These are phyloP conservation scores for Poa annua DNA, from an alignment of 176 grass and related monocot genomes.

Conservation along the genomic window DNA sequence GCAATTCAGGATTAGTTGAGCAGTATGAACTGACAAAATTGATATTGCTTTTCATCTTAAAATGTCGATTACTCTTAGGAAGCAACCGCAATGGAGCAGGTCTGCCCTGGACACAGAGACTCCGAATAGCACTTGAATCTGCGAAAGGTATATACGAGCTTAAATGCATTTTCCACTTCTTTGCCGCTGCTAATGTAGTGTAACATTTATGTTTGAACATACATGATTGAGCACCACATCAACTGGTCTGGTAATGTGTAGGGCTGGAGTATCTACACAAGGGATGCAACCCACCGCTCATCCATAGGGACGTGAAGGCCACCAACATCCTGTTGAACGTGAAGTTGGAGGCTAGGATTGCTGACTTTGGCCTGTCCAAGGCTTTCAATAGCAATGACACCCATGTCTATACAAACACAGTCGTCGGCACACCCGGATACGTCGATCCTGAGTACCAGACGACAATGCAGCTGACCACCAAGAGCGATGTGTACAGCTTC, in stretches of 20 bases:
- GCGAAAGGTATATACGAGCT: neutral
- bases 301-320: constrained; percentile 67
- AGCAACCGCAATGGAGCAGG: neutral
- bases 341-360: neutral
- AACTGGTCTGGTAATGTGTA: neutral
- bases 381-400: neutral
- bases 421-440: neutral
- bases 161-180: neutral
- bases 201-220: neutral
- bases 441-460: neutral
- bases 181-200: neutral
- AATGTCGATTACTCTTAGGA: constrained; percentile 2
- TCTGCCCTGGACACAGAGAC: constrained; percentile 52
- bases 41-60: no score
- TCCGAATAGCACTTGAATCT: constrained; percentile 37
- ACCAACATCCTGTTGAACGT: neutral
- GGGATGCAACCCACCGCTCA: constrained; percentile 11
- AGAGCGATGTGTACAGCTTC: neutral
- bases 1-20: no score
- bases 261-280: constrained; percentile 45
- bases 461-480: neutral
- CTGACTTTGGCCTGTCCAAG: neutral
- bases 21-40: no score
- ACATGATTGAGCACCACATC: neutral
- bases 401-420: neutral